Percentiles rank a stretch among this genome's conserved stretches.
Evolutionary conservation across 768 basidiomycete genomes (phyloP).

Genomic region (Chalciporus pseudorubinellus): DNA sequence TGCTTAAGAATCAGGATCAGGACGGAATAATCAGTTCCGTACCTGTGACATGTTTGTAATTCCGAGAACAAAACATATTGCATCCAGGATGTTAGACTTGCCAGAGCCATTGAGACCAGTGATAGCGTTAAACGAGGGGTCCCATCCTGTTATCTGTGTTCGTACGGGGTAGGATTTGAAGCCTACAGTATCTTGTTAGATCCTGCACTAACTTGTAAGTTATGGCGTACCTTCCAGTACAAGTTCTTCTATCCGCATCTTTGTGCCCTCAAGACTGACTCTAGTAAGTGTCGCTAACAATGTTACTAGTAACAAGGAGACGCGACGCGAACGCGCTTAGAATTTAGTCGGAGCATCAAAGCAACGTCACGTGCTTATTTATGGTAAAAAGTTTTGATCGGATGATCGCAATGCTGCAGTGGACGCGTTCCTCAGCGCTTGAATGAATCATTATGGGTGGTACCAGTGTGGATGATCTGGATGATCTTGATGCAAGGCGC

Average conservation of each 20-base stretch:
- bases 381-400: not conserved
- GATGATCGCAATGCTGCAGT: not conserved
- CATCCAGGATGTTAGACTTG: conserved; percentile 99
- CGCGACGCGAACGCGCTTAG: conserved; percentile 34
- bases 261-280: too few species aligned
- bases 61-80: conserved; percentile 97
- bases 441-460: too few species aligned
- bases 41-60: conserved; percentile 97
- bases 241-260: conserved; percentile 92
- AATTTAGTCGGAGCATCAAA: conserved; percentile 29
- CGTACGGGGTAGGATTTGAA: conserved; percentile 98
- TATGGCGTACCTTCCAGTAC: conserved; percentile 74
- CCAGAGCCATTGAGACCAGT: conserved; percentile 95
- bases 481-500: not conserved
- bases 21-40: conserved; percentile 14
- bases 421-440: conserved; percentile 13
- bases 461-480: not conserved
- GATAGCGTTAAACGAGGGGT: conserved; percentile 97
- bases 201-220: not conserved
- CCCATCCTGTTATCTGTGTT: conserved; percentile 96
- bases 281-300: not conserved
- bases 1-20: not conserved
- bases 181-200: conserved; percentile 43
- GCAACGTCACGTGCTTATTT: conserved; percentile 12
- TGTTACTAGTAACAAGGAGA: too few species aligned